phyloP scores from a whole-genome alignment of 73 alveolate genomes.

The Stentor coeruleus region DNA sequence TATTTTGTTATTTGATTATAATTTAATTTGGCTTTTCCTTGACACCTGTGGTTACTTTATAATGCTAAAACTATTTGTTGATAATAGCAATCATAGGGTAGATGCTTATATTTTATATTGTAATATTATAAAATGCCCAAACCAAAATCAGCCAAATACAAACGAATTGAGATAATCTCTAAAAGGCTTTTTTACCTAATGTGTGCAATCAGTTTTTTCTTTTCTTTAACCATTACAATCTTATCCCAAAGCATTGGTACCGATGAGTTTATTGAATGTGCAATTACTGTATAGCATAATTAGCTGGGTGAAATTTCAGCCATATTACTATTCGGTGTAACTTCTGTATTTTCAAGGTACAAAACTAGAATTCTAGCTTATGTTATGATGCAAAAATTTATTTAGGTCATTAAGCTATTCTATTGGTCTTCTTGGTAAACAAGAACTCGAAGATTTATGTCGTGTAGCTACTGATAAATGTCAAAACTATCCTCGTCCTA shows the following conservation, averaged over 20 bases:
- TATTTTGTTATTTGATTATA: too few species aligned
- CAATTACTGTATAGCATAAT: neutral
- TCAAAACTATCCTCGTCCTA: neutral
- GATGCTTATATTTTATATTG: too few species aligned
- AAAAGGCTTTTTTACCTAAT: neutral
- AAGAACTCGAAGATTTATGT: neutral
- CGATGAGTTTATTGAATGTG: neutral
- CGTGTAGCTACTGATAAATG: neutral
- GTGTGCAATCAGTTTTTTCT: too few species aligned
- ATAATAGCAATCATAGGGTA: too few species aligned
- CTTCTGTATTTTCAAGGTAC: neutral
- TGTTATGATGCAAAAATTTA: neutral
- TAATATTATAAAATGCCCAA: too few species aligned
- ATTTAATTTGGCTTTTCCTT: too few species aligned
- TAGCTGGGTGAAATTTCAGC: neutral
- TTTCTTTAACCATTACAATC: neutral
- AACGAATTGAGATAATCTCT: neutral
- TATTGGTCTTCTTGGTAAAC: neutral
- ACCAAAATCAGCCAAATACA: neutral
- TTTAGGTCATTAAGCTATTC: neutral
- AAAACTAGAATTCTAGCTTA: neutral
- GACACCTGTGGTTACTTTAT: too few species aligned
- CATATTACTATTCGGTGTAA: neutral
- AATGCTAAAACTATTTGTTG: too few species aligned
- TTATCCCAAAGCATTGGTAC: neutral